Percentiles rank a stretch among this genome's conserved stretches.
These are phyloP conservation scores for Iberis pinnata DNA, from an alignment of 345 rosid species.

Conservation along the genomic window DNA sequence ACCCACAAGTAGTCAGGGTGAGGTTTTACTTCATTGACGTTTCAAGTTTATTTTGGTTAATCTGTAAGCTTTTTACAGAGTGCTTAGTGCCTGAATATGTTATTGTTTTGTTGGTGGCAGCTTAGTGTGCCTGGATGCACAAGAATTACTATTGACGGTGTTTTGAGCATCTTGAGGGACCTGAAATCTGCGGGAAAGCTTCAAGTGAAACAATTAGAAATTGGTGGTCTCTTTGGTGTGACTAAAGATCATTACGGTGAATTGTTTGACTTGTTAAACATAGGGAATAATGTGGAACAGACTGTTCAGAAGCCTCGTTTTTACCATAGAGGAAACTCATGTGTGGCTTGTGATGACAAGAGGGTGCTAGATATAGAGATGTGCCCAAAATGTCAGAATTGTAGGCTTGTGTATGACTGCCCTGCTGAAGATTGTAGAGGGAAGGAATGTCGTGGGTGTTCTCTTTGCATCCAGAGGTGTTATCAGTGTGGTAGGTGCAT, in stretches of 20 bases:
- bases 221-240: slow-evolving; percentile 75
- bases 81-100: background rate
- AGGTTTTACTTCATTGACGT: slow-evolving; percentile 21
- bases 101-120: slow-evolving; percentile 38
- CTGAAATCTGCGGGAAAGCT: slow-evolving; percentile 41
- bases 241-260: slow-evolving; percentile 60
- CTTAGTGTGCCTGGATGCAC: slow-evolving; percentile 86
- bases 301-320: slow-evolving; percentile 46
- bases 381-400: slow-evolving; percentile 77
- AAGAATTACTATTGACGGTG: slow-evolving; percentile 60
- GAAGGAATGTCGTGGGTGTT: slow-evolving; percentile 78
- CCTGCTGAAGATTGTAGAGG: slow-evolving; percentile 70
- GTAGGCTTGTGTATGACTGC: slow-evolving; percentile 81
- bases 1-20: slow-evolving; percentile 67
- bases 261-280: slow-evolving; percentile 49
- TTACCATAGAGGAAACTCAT: slow-evolving; percentile 50
- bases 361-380: slow-evolving; percentile 70
- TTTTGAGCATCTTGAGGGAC: slow-evolving; percentile 54
- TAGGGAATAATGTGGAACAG: slow-evolving; percentile 29
- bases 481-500: slow-evolving; percentile 82
- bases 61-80: too few species aligned
- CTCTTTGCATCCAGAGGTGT: slow-evolving; percentile 72
- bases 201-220: slow-evolving; percentile 62
- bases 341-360: slow-evolving; percentile 64
- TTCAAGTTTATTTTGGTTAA: too few species aligned